Conservation (phyloP, 2,329 filamentous ascomycete genomes). For the Sporothrix brunneoviolacea region DNA sequence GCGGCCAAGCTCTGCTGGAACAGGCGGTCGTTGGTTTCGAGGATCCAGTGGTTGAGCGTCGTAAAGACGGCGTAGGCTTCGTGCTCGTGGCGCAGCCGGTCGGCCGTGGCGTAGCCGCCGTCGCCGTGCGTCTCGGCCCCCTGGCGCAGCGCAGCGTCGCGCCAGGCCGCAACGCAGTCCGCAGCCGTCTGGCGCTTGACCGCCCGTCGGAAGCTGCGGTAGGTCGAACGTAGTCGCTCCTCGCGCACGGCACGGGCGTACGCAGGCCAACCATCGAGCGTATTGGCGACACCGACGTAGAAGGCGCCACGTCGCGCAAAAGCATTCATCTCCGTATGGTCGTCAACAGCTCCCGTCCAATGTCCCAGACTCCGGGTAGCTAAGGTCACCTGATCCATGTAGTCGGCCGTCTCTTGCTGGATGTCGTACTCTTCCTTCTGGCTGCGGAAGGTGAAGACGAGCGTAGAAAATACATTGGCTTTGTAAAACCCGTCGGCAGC, state of each 20-base stretch:
- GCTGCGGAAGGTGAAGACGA: background rate
- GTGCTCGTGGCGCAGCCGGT: constrained; percentile 11
- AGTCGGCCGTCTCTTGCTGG: constrained; percentile 1
- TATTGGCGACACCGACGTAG: constrained; percentile 18
- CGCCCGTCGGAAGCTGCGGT: constrained; percentile 15
- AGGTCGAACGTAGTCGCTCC: constrained; percentile 17
- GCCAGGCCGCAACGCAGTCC: constrained; percentile 16
- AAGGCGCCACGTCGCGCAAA: constrained; percentile 19
- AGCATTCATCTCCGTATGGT: constrained; percentile 7
- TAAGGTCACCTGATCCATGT: background rate
- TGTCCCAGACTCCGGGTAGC: background rate
- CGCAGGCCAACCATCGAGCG: constrained; percentile 16
- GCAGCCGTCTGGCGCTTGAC: constrained; percentile 17
- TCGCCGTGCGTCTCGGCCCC: background rate
- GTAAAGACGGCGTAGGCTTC: constrained; percentile 6
- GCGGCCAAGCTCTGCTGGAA: constrained; percentile 15
- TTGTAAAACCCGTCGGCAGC: constrained; percentile 10
- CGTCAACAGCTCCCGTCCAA: constrained; percentile 2
- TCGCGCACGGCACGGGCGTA: constrained; percentile 14
- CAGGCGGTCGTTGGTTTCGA: constrained; percentile 19
- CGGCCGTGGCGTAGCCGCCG: constrained; percentile 6
- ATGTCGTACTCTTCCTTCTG: background rate
- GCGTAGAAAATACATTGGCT: background rate
- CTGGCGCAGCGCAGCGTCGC: background rate
- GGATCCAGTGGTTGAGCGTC: constrained; percentile 19